Conservation (phyloP, 148 eudicot genomes). For the Vaccinium corymbosum region DNA sequence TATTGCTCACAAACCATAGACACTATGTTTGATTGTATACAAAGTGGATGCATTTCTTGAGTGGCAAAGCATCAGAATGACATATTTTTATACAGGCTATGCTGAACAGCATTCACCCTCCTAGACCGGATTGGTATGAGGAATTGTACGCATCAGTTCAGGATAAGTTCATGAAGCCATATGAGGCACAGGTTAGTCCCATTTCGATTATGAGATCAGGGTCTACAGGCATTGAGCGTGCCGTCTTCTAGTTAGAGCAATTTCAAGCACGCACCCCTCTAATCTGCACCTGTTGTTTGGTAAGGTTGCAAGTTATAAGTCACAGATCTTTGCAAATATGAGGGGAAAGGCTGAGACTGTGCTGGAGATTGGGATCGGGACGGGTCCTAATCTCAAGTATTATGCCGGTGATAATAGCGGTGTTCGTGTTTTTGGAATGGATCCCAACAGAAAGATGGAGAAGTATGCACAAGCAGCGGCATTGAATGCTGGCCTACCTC, state of each 20-base stretch:
- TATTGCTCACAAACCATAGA: not conserved
- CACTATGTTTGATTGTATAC: not conserved
- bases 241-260: not conserved
- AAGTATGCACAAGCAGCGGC: constrained; percentile 77
- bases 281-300: constrained; percentile 2
- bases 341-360: constrained; percentile 54
- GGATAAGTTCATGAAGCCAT: constrained; percentile 46
- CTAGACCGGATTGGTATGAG: constrained; percentile 80
- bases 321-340: constrained; percentile 53
- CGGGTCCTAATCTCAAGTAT: constrained; percentile 85
- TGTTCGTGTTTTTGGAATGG: constrained; percentile 54
- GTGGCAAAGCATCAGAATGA: not conserved
- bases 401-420: constrained; percentile 40
- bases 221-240: not conserved
- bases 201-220: not conserved
- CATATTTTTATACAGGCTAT: constrained; percentile 35
- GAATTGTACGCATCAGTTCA: constrained; percentile 63
- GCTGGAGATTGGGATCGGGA: constrained; percentile 80
- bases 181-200: constrained; percentile 68
- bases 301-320: constrained; percentile 74
- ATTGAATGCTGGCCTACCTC: constrained; percentile 49
- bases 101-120: constrained; percentile 64
- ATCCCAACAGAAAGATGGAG: constrained; percentile 84
- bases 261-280: constrained; percentile 2
- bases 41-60: not conserved